Conservation (phyloP, 2,329 filamentous ascomycete species). For the Ophiostoma himal-ulmi region DNA sequence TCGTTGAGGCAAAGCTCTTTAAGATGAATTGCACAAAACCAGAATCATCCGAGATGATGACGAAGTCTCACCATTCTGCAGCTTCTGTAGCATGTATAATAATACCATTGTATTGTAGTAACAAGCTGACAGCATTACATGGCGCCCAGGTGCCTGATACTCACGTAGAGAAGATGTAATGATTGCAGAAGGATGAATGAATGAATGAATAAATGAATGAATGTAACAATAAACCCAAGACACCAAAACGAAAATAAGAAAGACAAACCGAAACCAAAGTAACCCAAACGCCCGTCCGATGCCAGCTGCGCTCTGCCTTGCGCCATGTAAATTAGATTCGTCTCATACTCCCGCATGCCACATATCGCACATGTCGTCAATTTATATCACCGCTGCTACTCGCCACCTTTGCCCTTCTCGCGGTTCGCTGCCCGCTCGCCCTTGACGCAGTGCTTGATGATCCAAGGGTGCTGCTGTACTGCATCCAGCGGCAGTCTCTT, state of each 20-base stretch:
- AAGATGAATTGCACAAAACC: too few relatives aligned
- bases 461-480: slow-evolving; percentile 89
- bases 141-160: not conserved
- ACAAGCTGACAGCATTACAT: not conserved
- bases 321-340: slow-evolving; percentile 8
- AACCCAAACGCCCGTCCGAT: slow-evolving; percentile 13
- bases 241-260: too few relatives aligned
- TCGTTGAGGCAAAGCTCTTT: too few relatives aligned
- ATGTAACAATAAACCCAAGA: slow-evolving; percentile 8
- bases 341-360: not conserved
- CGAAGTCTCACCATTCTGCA: slow-evolving; percentile 14
- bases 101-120: slow-evolving; percentile 4
- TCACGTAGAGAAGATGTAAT: not conserved
- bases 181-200: not conserved
- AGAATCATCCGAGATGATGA: not conserved
- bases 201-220: slow-evolving; percentile 12
- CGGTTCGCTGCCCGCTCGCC: slow-evolving; percentile 49
- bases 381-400: not conserved
- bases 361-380: not conserved
- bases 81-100: slow-evolving; percentile 11
- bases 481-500: slow-evolving; percentile 88
- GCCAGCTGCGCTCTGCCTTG: slow-evolving; percentile 10
- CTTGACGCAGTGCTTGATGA: slow-evolving; percentile 84
- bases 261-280: not conserved
- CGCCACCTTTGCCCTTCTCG: slow-evolving; percentile 39